phyloP scores from a whole-genome alignment of 768 basidiomycete species.

The Gautieria morchelliformis region DNA sequence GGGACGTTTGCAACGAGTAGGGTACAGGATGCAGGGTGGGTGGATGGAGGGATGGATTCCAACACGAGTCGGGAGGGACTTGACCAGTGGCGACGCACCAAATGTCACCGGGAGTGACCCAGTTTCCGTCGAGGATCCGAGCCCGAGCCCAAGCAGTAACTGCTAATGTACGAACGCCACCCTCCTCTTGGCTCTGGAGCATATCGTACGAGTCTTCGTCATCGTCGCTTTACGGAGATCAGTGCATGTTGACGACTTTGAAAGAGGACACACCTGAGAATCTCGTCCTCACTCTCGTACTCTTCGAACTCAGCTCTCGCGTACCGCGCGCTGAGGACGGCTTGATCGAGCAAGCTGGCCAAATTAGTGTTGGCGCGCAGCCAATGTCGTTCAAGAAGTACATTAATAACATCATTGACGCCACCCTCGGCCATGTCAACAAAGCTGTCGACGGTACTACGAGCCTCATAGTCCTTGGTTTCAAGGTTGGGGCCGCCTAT shows the following conservation, averaged over 20 bases:
- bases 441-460: constrained; percentile 60
- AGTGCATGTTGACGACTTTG: neutral
- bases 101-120: constrained; percentile 65
- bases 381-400: constrained; percentile 68
- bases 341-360: constrained; percentile 56
- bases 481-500: constrained; percentile 8
- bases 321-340: constrained; percentile 48
- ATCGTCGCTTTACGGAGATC: neutral
- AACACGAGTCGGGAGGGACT: neutral
- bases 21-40: constrained; percentile 5
- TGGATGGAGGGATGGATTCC: neutral
- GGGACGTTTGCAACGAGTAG: neutral
- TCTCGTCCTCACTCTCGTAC: constrained; percentile 19
- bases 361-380: constrained; percentile 54
- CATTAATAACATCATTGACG: constrained; percentile 46
- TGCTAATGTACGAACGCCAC: constrained; percentile 43
- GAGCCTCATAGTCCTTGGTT: constrained; percentile 53
- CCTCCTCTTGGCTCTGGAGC: constrained; percentile 34
- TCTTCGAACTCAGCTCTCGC: constrained; percentile 24
- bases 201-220: constrained; percentile 34
- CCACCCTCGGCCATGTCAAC: constrained; percentile 65
- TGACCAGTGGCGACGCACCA: constrained; percentile 34
- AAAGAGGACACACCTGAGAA: constrained; percentile 10
- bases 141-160: constrained; percentile 63
- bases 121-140: constrained; percentile 65